Base-by-base conservation (phyloP, 2,329 filamentous ascomycete genomes). In the Trichoderma citrinoviride region DNA sequence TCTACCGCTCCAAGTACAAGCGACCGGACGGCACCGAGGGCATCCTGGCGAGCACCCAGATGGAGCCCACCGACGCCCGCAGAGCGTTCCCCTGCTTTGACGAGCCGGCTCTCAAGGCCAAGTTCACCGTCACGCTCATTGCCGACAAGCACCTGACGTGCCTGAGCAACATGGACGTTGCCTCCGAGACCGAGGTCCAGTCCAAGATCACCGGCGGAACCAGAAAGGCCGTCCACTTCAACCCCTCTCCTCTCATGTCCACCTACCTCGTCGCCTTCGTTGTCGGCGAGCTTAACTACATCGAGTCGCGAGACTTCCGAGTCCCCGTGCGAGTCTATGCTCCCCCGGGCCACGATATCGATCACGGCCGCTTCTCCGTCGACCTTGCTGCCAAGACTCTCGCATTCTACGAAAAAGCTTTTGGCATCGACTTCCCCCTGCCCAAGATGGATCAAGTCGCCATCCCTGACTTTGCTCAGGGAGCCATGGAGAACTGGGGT, bases 401-500 rank as follows among this genome's bases (percentile, higher is more conserved):
- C 37, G 90, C 88, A 29, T 98, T 97, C 77, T 98, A 98, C 80
- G 94, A 98, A 78, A 92, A 96, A 79, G 91, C 92, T 2, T 98
- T 98, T 71, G 91, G 91, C 70, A 93, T 88, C 76, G 82, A 90
- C 37, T 97, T 95, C 74, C 74, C 74, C 23, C 70, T 75, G 12
- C 73, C 73, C 44, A 75, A 75, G 67, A 75, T 75, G 74, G 74
- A 75, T 66, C 73, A 74, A 70, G 73, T 97, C 95, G 73, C 65
- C 44, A 67, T 98, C 73, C 94, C 94, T 17, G 94, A 98, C 76
- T 98, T 98, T 76, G 92, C 92, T 57, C 92, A 93, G 55, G 94
- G 94, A 68, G 94, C 93, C 66, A 97, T 98, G 93, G 93, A 98
- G 83, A 98, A 98, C 77, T 98, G 94, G 94, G 94, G 94, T 74